Evolutionary conservation across 768 basidiomycete species (phyloP), one percentile per base, ranked within the genome.

Genomic region (Pleurotus cornucopiae): DNA sequence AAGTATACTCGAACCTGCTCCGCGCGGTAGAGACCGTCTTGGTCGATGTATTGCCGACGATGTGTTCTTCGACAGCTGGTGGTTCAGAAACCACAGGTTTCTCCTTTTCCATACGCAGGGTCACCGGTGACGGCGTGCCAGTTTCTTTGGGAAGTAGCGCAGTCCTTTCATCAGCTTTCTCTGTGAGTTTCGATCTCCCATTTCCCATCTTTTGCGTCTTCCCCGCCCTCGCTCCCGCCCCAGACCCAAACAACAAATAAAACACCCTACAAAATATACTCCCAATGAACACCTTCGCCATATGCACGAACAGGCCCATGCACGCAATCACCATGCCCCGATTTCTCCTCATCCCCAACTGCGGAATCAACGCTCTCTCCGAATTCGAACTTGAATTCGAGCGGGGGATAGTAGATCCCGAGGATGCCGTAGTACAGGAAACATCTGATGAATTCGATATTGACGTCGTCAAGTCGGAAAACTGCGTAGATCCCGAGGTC

Each of bases 251-350:
- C 21, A 53, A 6, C 38, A 53, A 41, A 23, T 53, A 40, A 14
- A 53, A 41, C 16, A 53, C 34, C 39, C 34, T 53, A 53, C 51
- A 40, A 41, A 53, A 53, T 20, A 53, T 18, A 23, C 38, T 53
- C 51, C 41, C 41, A 39, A 53, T 53, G 39, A 53, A 53, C 14
- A 53, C 39, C 51, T 41, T 41, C 14, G 51, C 51, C 38, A 53
- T 53, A 53, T 53, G 51, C n/a, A 53, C 51, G 20, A 53, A 53
- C 6, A 53, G 14, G 5, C 16, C 51, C 51, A 53, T 53, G 51
- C 51, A 53, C 6, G 51, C 37, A 7, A 41, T 39, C 7, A 40
- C 51, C 51, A 41, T 40, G 11, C 51, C 39, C 14, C 51, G 38
- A 41, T 39, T 53, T 3, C 18, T 18, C 9, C 39, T n/a, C 18